Base-by-base conservation (phyloP, 345 rosid genomes). In the Noccaea caerulescens region DNA sequence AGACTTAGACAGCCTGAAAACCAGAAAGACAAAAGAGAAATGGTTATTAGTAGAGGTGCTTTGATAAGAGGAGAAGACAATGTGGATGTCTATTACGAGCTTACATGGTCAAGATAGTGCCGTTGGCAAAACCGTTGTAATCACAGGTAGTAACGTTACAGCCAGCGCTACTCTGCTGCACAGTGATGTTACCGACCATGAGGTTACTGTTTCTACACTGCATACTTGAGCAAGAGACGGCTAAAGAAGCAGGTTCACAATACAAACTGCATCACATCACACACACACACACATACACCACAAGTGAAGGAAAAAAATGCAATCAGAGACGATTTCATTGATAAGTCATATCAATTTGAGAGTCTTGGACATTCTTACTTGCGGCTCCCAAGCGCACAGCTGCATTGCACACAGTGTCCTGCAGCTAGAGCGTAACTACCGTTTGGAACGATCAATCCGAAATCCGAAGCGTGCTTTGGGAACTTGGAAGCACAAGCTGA, bases 221-320 rank as follows among this genome's bases (percentile, higher is more conserved):
- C 96, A 94, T 85, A 82, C 93, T 91, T 25, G 99, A 94, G 78
- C 99, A 94, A 45, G 99, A 94, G 77, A 89, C 99, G 0, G 97
- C 97, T 82, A 94, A 69, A 11, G 97, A 86, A 68, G 99, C 88
- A 10, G 97, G 97, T 88, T 77, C 87, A 84, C 99, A 94, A 82
- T 89, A 89, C 86, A 94, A 80, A 64, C 99, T 91, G 82, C 51
- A 54, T 3, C 13, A 82, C 23, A 61, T 61, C 34, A 68, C 53
- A 46, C 43, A 60, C 23, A 59, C 9, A 68, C 53, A 46, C 44
- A 60, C 30, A 27, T 16, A 59, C 9, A 18, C 10, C 68, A 76
- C 5, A 72, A 41, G 47, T 38, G 13, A 46, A 60, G 12, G 12
- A 13, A 8, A 13, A 8, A 56, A 45, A 69, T 7, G 6, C 42